These are phyloP conservation scores for Chaetomium cochliodes DNA, from an alignment of 495 filamentous ascomycete genomes.

Conservation along the genomic window DNA sequence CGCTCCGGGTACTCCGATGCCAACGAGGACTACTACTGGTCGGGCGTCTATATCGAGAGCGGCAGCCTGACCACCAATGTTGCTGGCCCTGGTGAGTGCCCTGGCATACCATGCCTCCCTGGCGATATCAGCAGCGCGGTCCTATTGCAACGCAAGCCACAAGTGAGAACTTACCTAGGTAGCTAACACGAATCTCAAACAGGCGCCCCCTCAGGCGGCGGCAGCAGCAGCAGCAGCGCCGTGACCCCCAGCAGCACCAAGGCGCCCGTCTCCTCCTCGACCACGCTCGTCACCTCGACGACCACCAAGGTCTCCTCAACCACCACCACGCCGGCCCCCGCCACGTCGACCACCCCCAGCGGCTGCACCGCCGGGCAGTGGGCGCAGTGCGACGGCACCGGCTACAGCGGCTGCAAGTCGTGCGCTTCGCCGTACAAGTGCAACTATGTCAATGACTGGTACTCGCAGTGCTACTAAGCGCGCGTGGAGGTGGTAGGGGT, in stretches of 20 bases:
- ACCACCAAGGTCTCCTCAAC: slow-evolving; percentile 15
- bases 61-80: slow-evolving; percentile 57
- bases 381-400: slow-evolving; percentile 46
- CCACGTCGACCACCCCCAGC: background rate
- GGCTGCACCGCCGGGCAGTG: slow-evolving; percentile 37
- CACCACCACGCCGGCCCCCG: slow-evolving; percentile 10
- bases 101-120: too few species aligned
- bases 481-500: background rate
- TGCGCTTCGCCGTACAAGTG: slow-evolving; percentile 44
- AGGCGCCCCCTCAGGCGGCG: slow-evolving; percentile 21
- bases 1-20: slow-evolving; percentile 54
- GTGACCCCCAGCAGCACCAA: slow-evolving; percentile 18
- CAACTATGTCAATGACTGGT: slow-evolving; percentile 41
- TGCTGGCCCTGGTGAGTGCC: slow-evolving; percentile 33
- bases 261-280: slow-evolving; percentile 7
- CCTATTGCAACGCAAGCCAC: too few species aligned
- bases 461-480: slow-evolving; percentile 41
- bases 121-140: too few species aligned
- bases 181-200: background rate
- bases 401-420: slow-evolving; percentile 43
- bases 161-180: too few species aligned
- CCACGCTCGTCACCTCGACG: slow-evolving; percentile 25
- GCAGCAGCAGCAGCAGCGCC: slow-evolving; percentile 15
- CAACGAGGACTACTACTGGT: slow-evolving; percentile 69
- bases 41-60: slow-evolving; percentile 70